Evolutionary conservation across 2,329 filamentous ascomycete genomes (phyloP), one percentile per base, ranked within the genome.

Genomic region (Clonostachys rhizophaga): DNA sequence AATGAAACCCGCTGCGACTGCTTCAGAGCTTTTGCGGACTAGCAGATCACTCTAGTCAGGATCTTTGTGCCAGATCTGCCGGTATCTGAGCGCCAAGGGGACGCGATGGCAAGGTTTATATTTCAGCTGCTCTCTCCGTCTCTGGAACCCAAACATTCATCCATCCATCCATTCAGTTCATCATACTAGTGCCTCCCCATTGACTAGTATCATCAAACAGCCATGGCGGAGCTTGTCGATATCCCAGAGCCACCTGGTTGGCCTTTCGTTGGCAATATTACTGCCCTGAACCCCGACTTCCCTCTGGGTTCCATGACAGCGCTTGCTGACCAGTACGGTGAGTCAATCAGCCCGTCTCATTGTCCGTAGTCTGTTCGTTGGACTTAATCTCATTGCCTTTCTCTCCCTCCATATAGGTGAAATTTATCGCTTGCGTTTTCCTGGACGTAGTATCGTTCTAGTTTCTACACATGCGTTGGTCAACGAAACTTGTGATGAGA

Each of bases 401-500:
- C 36, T 30, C 17, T n/a, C 6, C 36, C 11, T n/a, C 36, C n/a
- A 24, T 13, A 12, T 53, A 81, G 81, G 45, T 40, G 37, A 51
- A 44, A 58, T 56, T 49, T 59, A 52, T 52, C 50, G 46, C 18
- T 40, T 45, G 34, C 37, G 43, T 17, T 45, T 47, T 43, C 51
- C 45, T n/a, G 70, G 75, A 6, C 69, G 61, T 6, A 68, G 72
- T 8, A 58, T 71, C 14, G 69, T 83, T 41, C 65, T 85, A 47
- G 66, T 79, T 41, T 73, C 69, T 40, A 78, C 67, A 34, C 71
- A 76, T 16, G 74, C 73, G 36, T 66, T 88, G 0, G 67, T 86
- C 34, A 74, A 85, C 47, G 84, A 88, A 55, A 57, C 78, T 8
- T 87, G 80, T 53, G 74, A 88, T 50, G 84, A 88, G 61, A 79